Percentiles rank a stretch among this genome's conserved stretches.
Conservation (phyloP, 129 eudicot species). For the Helianthus annuus region DNA sequence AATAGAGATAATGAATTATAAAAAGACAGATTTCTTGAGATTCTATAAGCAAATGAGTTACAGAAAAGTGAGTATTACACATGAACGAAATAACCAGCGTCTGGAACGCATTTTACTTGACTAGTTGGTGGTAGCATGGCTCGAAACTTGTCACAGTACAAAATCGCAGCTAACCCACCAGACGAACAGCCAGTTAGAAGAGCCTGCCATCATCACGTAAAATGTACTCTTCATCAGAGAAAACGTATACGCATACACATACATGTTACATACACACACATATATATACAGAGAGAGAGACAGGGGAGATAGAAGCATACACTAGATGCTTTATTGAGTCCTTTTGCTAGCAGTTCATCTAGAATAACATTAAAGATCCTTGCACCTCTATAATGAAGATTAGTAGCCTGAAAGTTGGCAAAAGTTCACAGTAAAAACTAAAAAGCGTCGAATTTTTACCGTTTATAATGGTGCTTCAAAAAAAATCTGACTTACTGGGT, state of each 20-base stretch:
- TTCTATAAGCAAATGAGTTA: slow-evolving; percentile 8
- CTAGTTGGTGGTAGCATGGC: slow-evolving; percentile 28
- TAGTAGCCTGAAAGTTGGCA: slow-evolving; percentile 38
- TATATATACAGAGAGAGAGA: not conserved
- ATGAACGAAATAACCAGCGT: slow-evolving; percentile 48
- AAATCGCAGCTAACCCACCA: slow-evolving; percentile 44
- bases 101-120: slow-evolving; percentile 48
- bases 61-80: slow-evolving; percentile 31
- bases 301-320: slow-evolving; percentile 29
- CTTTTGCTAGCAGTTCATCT: slow-evolving; percentile 56
- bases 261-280: not conserved
- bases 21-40: not conserved
- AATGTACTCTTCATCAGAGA: not conserved
- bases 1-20: not conserved
- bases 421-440: not conserved
- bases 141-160: slow-evolving; percentile 48
- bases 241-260: not conserved
- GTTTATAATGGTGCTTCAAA: not conserved
- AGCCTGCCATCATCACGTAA: slow-evolving; percentile 30
- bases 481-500: slow-evolving; percentile 40
- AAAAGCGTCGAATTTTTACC: not conserved
- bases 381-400: slow-evolving; percentile 67
- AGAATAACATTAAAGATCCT: slow-evolving; percentile 54
- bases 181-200: slow-evolving; percentile 48
- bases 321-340: slow-evolving; percentile 56